Evolutionary conservation across 2,329 filamentous ascomycete genomes (phyloP).

Genomic region (Calonectria crousiana): DNA sequence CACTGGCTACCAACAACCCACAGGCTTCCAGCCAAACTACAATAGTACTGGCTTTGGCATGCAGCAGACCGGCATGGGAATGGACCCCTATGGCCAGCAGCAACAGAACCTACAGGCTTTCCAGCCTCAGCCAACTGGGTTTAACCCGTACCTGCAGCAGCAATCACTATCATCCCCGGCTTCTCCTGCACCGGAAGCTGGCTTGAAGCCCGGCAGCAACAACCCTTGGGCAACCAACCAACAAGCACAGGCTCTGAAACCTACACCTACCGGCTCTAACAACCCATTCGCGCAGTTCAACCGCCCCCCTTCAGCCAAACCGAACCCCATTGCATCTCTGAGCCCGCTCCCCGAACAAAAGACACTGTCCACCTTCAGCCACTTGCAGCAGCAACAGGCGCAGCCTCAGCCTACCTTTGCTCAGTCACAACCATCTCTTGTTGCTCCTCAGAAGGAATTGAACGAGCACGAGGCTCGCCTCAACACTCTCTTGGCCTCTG

Average conservation of each 20-base stretch:
- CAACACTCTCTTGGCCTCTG: conserved; percentile 85
- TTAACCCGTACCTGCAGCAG: conserved; percentile 63
- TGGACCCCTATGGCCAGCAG: conserved; percentile 74
- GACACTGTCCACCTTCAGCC: conserved; percentile 71
- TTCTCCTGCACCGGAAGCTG: conserved; percentile 66
- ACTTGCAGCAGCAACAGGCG: conserved; percentile 61
- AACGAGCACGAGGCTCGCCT: conserved; percentile 79
- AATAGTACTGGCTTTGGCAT: conserved; percentile 73
- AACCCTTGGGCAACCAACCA: conserved; percentile 88
- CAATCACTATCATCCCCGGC: conserved; percentile 55
- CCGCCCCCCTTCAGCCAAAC: conserved; percentile 67
- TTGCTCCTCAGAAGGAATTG: conserved; percentile 64
- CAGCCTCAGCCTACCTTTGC: conserved; percentile 49
- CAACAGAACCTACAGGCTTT: conserved; percentile 56
- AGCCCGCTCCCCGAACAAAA: conserved; percentile 86
- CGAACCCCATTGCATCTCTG: conserved; percentile 74
- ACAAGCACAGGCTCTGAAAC: conserved; percentile 74
- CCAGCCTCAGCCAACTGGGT: conserved; percentile 65
- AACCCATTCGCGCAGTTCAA: conserved; percentile 92
- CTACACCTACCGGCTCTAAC: conserved; percentile 94
- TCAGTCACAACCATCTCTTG: conserved; percentile 47
- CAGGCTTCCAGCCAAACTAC: conserved; percentile 70
- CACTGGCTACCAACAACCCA: conserved; percentile 63
- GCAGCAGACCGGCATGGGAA: conserved; percentile 73
- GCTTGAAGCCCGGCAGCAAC: conserved; percentile 84